Conservation (phyloP, 1,284 basidiomycete species). For the Apiotrichum sp. region DNA sequence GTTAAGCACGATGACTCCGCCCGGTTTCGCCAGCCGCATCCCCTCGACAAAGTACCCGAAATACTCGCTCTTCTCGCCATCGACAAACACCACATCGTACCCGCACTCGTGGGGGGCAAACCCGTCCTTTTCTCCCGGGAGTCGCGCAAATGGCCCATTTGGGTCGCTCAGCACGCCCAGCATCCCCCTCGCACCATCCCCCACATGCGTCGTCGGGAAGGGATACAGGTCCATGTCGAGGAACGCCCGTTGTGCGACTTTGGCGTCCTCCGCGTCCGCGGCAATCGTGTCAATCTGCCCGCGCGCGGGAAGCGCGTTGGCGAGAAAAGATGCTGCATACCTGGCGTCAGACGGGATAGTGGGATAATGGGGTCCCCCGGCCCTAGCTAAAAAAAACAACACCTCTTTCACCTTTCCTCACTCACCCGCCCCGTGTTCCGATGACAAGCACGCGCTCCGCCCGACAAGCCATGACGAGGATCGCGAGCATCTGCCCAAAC, state of each 20-base stretch:
- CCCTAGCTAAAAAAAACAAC: no score
- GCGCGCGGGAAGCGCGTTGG: constrained; percentile 27
- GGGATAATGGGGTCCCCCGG: no score
- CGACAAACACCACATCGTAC: constrained; percentile 42
- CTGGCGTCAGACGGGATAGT: no score
- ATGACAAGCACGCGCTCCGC: constrained; percentile 39
- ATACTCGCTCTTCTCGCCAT: constrained; percentile 37
- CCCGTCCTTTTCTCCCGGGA: constrained; percentile 22
- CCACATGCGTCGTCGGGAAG: constrained; percentile 37
- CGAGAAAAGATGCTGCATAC: constrained; percentile 37
- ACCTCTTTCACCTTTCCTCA: background rate
- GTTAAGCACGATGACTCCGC: constrained; percentile 36
- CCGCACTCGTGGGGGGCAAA: constrained; percentile 16
- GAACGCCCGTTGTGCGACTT: constrained; percentile 34
- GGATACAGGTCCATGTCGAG: constrained; percentile 35
- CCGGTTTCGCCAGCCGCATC: constrained; percentile 30
- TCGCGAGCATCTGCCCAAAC: constrained; percentile 33
- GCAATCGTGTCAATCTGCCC: constrained; percentile 43
- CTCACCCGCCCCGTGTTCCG: constrained; percentile 40
- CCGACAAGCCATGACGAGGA: constrained; percentile 27
- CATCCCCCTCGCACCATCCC: constrained; percentile 12
- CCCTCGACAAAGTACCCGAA: constrained; percentile 33
- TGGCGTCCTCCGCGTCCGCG: constrained; percentile 26
- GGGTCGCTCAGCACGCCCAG: constrained; percentile 27
- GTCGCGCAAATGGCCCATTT: constrained; percentile 14